Conservation (phyloP, 2,329 filamentous ascomycete species). For the Botrytis tulipae region DNA sequence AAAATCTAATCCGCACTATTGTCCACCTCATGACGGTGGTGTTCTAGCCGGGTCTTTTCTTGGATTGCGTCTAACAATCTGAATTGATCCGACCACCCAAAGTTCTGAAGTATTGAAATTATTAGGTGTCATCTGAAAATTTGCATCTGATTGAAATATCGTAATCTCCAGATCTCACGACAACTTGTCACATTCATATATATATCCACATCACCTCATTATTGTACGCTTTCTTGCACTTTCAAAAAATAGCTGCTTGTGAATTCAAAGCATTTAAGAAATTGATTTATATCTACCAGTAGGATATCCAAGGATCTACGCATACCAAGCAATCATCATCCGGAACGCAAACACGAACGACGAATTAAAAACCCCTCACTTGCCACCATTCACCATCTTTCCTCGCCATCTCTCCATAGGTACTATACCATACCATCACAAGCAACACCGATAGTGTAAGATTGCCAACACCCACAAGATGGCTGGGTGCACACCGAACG, state of each 20-base stretch:
- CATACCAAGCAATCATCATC: neutral
- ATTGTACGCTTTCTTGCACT: neutral
- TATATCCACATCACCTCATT: neutral
- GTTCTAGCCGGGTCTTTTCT: neutral
- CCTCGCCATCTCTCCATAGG: neutral
- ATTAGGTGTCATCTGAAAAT: neutral
- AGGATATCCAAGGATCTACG: neutral
- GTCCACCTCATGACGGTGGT: neutral
- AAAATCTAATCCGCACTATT: neutral
- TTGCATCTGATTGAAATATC: neutral
- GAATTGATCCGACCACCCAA: neutral
- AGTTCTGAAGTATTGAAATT: neutral
- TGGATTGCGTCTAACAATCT: neutral
- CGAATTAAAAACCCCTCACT: neutral
- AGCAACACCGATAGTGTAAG: neutral
- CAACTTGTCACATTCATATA: neutral
- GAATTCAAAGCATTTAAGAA: neutral
- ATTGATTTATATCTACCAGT: neutral
- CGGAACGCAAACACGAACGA: neutral
- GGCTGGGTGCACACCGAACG: neutral
- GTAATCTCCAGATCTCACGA: neutral
- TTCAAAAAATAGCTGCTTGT: neutral
- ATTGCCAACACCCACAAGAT: neutral
- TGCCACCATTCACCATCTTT: neutral
- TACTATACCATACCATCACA: neutral